Base-by-base conservation (phyloP, 2,329 filamentous ascomycete species). In the Trichoderma koningiopsis region DNA sequence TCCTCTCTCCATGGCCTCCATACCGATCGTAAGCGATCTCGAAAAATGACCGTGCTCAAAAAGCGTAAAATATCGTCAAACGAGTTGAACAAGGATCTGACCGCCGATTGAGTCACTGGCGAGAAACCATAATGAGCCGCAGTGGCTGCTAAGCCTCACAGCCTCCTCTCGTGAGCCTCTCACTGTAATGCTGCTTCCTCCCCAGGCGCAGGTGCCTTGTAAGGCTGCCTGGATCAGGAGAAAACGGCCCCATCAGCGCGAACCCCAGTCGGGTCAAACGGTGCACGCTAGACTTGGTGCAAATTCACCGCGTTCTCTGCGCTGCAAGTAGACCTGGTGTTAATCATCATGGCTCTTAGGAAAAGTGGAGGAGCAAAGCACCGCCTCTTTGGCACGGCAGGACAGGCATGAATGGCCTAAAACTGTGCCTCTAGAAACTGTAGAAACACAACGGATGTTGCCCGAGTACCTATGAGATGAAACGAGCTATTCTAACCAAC, bases 61-160 rank as follows among this genome's bases (percentile, higher is more conserved):
- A 63, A 11, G 10, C 13, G 33, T 35, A 35, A 35, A 35, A 35
- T 14, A 35, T 35, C 33, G 5, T 10, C 40, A 43, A 43, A 43
- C 40, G 5, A 43, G 16, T n/a, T 3, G 7, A 43, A 52, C 31
- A 31, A 29, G 53, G 52, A 31, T 22, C 11, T 37, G n/a, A 33
- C 56, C 43, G 10, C 64, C 64, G 66, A 62, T 53, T 68, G 66
- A 68, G 66, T 68, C 66, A 68, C 43, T 19, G 27, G 29, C 10
- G 11, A 52, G 19, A n/a, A 53, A 31, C 8, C 14, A 57, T 22
- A 22, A 40, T 29, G 27, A 16, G 61, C 47, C 33, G 60, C 47
- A 43, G 24, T 53, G 16, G n/a, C 60, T 19, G 53, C 53, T 60
- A 52, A 59, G 64, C 64, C 55, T 60, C 64, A 43, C 40, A 27